A percentile compares a stretch with the other conserved stretches of the same genome.
Evolutionary conservation across 2,329 filamentous ascomycete genomes (phyloP).

Genomic region (Sporothrix humicola): DNA sequence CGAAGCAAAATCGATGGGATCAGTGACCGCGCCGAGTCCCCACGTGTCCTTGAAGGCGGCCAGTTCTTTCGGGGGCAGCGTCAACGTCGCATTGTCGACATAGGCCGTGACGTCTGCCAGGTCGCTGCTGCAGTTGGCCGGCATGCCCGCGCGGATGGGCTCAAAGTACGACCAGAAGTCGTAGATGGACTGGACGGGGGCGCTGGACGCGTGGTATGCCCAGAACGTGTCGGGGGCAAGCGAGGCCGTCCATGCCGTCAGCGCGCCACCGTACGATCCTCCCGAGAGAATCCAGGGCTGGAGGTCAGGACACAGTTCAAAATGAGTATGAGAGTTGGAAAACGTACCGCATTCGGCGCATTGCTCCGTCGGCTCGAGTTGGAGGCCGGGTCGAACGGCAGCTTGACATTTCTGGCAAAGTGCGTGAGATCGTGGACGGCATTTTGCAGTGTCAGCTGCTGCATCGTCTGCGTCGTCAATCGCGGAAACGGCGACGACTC

Average conservation of each 20-base stretch:
- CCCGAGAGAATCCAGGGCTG: constrained; percentile 63
- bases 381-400: constrained; percentile 54
- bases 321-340: too few species aligned
- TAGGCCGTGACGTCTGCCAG: constrained; percentile 58
- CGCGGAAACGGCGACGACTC: constrained; percentile 58
- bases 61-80: constrained; percentile 44
- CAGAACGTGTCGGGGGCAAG: constrained; percentile 61
- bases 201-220: constrained; percentile 64
- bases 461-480: constrained; percentile 59
- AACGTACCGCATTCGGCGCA: constrained; percentile 52
- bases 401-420: constrained; percentile 58
- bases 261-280: constrained; percentile 62
- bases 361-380: constrained; percentile 53
- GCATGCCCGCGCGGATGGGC: constrained; percentile 63
- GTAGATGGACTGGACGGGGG: constrained; percentile 59
- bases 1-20: constrained; percentile 27
- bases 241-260: constrained; percentile 61
- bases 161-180: constrained; percentile 65
- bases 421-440: constrained; percentile 59
- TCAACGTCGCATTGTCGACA: constrained; percentile 56
- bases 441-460: constrained; percentile 60
- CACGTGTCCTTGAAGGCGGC: constrained; percentile 19
- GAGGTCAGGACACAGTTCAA: not conserved
- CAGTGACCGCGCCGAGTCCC: not conserved
- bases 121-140: constrained; percentile 62